Percentiles rank a stretch among this genome's conserved stretches.
Evolutionary conservation across 2,329 filamentous ascomycete genomes (phyloP).

Genomic region (Conoideocrella luteorostrata): DNA sequence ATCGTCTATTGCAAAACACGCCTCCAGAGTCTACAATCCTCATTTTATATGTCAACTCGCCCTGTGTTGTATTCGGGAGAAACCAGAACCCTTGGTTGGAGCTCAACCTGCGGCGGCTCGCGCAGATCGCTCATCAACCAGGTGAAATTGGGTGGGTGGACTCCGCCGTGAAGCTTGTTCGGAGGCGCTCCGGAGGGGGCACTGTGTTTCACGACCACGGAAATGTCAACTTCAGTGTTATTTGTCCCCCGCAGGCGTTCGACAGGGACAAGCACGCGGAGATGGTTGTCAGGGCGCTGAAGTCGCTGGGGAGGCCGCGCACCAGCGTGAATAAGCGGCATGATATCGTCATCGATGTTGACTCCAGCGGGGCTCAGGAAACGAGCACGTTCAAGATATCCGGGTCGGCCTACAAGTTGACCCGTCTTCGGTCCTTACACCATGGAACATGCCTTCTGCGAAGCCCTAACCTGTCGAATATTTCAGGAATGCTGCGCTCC

Average conservation of each 20-base stretch:
- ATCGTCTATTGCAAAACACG: slow-evolving; percentile 74
- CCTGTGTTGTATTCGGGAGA: slow-evolving; percentile 83
- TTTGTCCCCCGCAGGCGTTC: slow-evolving; percentile 69
- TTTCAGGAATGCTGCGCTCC: slow-evolving; percentile 68
- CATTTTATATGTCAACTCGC: slow-evolving; percentile 81
- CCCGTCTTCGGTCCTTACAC: slow-evolving; percentile 71
- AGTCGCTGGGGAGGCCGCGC: slow-evolving; percentile 47
- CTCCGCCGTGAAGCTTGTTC: slow-evolving; percentile 54
- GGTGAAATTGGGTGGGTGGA: slow-evolving; percentile 19
- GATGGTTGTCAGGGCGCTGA: slow-evolving; percentile 85
- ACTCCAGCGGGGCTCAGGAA: slow-evolving; percentile 10
- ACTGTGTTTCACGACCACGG: slow-evolving; percentile 90
- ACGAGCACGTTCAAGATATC: slow-evolving; percentile 66
- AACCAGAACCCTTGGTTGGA: slow-evolving; percentile 99
- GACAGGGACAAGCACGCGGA: slow-evolving; percentile 81
- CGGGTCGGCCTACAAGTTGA: slow-evolving; percentile 93
- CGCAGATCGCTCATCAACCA: slow-evolving; percentile 15
- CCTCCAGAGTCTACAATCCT: slow-evolving; percentile 68
- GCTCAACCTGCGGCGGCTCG: slow-evolving; percentile 63
- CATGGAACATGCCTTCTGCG: slow-evolving; percentile 85
- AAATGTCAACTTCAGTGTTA: slow-evolving; percentile 93
- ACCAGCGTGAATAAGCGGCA: slow-evolving; percentile 82
- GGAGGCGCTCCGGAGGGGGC: slow-evolving; percentile 81
- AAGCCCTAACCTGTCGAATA: slow-evolving; percentile 65
- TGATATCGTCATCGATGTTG: slow-evolving; percentile 73